phyloP scores from a whole-genome alignment of 768 basidiomycete species.

The Naematelia encephala region DNA sequence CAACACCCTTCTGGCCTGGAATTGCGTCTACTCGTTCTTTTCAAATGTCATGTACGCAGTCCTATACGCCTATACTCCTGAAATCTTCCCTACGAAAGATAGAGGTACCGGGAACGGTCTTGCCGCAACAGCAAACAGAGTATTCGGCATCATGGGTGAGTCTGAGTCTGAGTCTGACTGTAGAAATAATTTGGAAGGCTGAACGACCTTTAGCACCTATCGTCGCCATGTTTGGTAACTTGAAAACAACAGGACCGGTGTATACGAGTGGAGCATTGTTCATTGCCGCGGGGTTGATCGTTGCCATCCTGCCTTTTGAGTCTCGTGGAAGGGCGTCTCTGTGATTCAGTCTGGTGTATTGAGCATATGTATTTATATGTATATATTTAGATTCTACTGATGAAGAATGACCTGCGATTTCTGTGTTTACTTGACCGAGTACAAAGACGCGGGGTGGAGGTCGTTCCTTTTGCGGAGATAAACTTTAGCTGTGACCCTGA shows the following conservation, averaged over 20 bases:
- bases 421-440: no score
- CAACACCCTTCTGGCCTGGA: conserved; percentile 70
- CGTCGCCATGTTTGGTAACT: conserved; percentile 33
- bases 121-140: conserved; percentile 57
- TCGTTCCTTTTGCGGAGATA: no score
- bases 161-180: conserved; percentile 63
- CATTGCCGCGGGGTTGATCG: conserved; percentile 60
- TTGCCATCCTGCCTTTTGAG: conserved; percentile 68
- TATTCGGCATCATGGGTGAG: conserved; percentile 65
- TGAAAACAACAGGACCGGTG: conserved; percentile 60
- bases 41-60: conserved; percentile 57
- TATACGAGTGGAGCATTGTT: conserved; percentile 68
- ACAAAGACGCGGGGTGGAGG: no score
- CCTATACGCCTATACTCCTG: conserved; percentile 61
- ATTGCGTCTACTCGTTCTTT: conserved; percentile 68
- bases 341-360: no score
- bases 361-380: no score
- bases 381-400: no score
- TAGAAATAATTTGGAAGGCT: conserved; percentile 36
- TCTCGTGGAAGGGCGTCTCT: conserved; percentile 63
- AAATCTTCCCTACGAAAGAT: conserved; percentile 62
- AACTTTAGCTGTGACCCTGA: no score
- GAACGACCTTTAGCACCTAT: conserved; percentile 19
- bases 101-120: conserved; percentile 61
- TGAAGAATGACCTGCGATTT: no score